Conservation (phyloP, 768 basidiomycete genomes). For the Pleurotus giganteus region DNA sequence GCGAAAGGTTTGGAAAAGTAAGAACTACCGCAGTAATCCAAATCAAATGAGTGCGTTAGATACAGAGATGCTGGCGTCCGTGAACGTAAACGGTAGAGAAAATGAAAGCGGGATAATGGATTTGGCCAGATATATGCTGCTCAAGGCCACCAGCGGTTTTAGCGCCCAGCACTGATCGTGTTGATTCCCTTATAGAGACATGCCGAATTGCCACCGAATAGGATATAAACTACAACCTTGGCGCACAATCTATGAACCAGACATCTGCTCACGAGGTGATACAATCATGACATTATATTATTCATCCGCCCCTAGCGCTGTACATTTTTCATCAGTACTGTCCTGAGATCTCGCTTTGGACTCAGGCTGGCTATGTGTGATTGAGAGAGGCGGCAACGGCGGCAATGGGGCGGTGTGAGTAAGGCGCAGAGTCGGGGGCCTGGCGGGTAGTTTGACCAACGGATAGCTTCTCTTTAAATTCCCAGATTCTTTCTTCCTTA, state of each 20-base stretch:
- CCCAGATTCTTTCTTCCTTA: slow-evolving; percentile 15
- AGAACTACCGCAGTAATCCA: background rate
- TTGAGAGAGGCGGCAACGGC: slow-evolving; percentile 7
- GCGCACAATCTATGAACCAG: background rate
- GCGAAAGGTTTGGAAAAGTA: background rate
- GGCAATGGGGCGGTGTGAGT: slow-evolving; percentile 6
- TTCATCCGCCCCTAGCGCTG: no score
- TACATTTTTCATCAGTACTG: background rate
- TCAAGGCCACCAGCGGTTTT: slow-evolving; percentile 14
- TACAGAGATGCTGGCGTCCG: background rate
- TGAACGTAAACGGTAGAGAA: background rate
- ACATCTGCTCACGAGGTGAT: background rate
- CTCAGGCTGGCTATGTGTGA: background rate
- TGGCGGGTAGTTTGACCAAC: slow-evolving; percentile 15
- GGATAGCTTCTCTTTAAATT: slow-evolving; percentile 6
- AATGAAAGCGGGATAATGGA: slow-evolving; percentile 1
- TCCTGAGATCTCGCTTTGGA: slow-evolving; percentile 5
- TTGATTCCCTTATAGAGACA: background rate
- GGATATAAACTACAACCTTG: background rate
- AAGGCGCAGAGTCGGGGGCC: slow-evolving; percentile 17
- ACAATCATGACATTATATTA: background rate
- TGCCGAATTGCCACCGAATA: background rate
- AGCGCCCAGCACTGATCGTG: background rate
- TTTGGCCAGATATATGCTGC: slow-evolving; percentile 20
- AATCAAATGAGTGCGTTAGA: slow-evolving; percentile 3